Percentiles rank a stretch among this genome's conserved stretches.
These are phyloP conservation scores for Trichoderma asperellum DNA, from an alignment of 2,329 filamentous ascomycete genomes.

Conservation along the genomic window DNA sequence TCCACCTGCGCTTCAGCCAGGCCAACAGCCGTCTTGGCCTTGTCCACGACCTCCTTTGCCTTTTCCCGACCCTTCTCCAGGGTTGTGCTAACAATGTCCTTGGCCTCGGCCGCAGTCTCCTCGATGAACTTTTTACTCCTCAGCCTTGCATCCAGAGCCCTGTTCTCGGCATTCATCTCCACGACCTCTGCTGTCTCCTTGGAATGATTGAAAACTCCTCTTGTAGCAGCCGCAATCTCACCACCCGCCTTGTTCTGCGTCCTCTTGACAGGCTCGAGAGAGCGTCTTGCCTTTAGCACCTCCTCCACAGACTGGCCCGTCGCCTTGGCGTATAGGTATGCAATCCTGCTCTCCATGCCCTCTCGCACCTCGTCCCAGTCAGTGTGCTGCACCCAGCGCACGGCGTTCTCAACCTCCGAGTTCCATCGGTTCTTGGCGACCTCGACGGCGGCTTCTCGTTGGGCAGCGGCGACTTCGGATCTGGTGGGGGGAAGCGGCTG, in stretches of 20 bases:
- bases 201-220: conserved; percentile 41
- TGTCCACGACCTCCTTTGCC: conserved; percentile 45
- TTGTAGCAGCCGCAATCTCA: conserved; percentile 43
- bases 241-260: conserved; percentile 39
- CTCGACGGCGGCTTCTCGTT: conserved; percentile 63
- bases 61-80: conserved; percentile 46
- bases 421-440: conserved; percentile 80
- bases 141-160: conserved; percentile 37
- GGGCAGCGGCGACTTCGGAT: conserved; percentile 54
- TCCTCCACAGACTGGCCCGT: conserved; percentile 42
- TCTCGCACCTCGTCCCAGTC: conserved; percentile 68
- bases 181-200: conserved; percentile 38
- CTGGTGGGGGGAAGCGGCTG: conserved; percentile 54
- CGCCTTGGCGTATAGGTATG: conserved; percentile 50
- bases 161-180: conserved; percentile 36
- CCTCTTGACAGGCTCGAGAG: conserved; percentile 41
- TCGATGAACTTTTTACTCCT: conserved; percentile 34
- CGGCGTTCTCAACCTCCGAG: conserved; percentile 68
- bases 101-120: conserved; percentile 43
- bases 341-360: conserved; percentile 55
- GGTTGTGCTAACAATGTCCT: conserved; percentile 45
- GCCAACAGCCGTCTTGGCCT: conserved; percentile 44
- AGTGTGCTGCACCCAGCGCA: conserved; percentile 66
- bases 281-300: conserved; percentile 36
- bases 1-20: conserved; percentile 45